phyloP scores from a whole-genome alignment of 148 eudicot species.

The Amaranthus hypochondriacus region DNA sequence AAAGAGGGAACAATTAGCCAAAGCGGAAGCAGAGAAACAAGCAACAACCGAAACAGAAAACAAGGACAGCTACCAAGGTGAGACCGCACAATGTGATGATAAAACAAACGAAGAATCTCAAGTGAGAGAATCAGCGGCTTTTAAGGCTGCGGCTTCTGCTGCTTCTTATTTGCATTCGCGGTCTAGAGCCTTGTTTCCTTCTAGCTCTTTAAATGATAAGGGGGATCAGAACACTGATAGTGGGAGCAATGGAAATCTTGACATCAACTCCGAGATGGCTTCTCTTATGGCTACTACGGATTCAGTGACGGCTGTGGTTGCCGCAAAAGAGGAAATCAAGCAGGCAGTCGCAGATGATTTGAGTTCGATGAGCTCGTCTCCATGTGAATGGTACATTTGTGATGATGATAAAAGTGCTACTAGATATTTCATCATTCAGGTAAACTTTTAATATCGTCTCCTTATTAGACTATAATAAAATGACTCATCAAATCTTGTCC shows the following conservation, averaged over 20 bases:
- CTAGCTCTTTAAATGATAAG: constrained; percentile 39
- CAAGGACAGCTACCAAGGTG: constrained; percentile 17
- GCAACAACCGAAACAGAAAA: constrained; percentile 27
- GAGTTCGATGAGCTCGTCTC: constrained; percentile 64
- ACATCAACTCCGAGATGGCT: constrained; percentile 53
- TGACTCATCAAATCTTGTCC: no score
- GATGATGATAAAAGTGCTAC: constrained; percentile 79
- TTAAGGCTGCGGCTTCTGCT: constrained; percentile 81
- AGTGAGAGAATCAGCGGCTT: constrained; percentile 62
- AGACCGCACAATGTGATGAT: constrained; percentile 24
- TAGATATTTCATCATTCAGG: constrained; percentile 88
- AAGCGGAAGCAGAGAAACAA: constrained; percentile 30
- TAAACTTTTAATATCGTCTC: constrained; percentile 11
- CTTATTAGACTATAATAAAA: background rate
- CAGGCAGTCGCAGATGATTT: constrained; percentile 97
- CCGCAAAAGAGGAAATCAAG: constrained; percentile 96
- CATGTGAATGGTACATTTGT: constrained; percentile 95
- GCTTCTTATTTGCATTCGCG: constrained; percentile 84
- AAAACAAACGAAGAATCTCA: constrained; percentile 31
- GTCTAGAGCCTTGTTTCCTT: constrained; percentile 58
- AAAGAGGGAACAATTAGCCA: constrained; percentile 47
- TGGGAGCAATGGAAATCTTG: constrained; percentile 11
- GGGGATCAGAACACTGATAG: constrained; percentile 14
- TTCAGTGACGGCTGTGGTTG: constrained; percentile 88
- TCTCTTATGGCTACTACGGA: constrained; percentile 88